Evolutionary conservation across 1,284 basidiomycete genomes (phyloP).

Genomic region (Phellopilus nigrolimitatus): DNA sequence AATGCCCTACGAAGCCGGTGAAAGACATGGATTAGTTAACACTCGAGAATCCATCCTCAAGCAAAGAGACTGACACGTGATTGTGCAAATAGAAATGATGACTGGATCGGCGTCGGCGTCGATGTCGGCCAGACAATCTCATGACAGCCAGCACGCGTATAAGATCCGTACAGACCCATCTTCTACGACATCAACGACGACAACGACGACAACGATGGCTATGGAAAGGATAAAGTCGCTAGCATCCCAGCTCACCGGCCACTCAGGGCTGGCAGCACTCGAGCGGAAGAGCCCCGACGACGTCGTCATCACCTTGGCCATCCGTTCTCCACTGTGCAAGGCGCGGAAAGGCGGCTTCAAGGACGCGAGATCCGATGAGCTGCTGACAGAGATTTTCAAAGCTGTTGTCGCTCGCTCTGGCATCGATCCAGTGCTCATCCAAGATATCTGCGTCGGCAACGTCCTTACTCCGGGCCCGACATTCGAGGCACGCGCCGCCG

Average conservation of each 20-base stretch:
- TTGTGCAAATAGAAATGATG: too few relatives aligned
- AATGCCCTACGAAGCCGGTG: too few relatives aligned
- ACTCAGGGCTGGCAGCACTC: conserved; percentile 43
- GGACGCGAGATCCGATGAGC: conserved; percentile 75
- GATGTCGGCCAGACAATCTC: too few relatives aligned
- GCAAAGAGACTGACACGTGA: too few relatives aligned
- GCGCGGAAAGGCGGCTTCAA: conserved; percentile 78
- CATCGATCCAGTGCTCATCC: conserved; percentile 65
- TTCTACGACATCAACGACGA: too few relatives aligned
- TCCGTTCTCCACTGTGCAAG: conserved; percentile 71
- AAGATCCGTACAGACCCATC: too few relatives aligned
- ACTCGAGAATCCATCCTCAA: too few relatives aligned
- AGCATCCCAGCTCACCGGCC: conserved; percentile 49
- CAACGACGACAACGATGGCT: conserved; percentile 12
- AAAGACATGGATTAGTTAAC: too few relatives aligned
- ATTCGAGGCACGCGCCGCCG: conserved; percentile 68
- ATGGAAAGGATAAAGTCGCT: conserved; percentile 61
- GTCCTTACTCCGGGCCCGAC: conserved; percentile 56
- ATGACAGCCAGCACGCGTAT: too few relatives aligned
- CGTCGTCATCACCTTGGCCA: conserved; percentile 77
- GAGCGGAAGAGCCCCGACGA: conserved; percentile 60
- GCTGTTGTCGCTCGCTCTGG: conserved; percentile 56
- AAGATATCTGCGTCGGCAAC: conserved; percentile 77
- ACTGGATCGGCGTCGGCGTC: too few relatives aligned
- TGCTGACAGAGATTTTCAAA: conserved; percentile 75